Percentiles rank a stretch among this genome's conserved stretches.
Evolutionary conservation across 2,329 filamentous ascomycete species (phyloP).

Genomic region (Metarhizium robertsii): DNA sequence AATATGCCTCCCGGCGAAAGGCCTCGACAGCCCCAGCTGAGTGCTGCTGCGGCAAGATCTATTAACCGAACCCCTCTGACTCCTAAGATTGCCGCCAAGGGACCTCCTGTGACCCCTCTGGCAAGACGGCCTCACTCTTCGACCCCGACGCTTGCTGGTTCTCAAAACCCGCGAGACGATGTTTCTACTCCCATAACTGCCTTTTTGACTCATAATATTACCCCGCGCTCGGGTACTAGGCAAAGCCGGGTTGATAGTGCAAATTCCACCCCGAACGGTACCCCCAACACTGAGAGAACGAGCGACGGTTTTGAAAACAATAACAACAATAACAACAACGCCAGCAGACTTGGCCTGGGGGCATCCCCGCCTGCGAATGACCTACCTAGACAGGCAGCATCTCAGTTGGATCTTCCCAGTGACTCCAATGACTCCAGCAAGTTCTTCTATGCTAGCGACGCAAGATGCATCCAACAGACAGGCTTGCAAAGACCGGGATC

Average conservation of each 20-base stretch:
- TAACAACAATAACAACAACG: constrained; percentile 1
- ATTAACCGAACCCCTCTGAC: constrained; percentile 40
- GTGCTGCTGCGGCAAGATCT: constrained; percentile 49
- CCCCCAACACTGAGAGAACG: constrained; percentile 38
- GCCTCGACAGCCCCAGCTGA: constrained; percentile 61
- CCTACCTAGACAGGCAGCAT: constrained; percentile 14
- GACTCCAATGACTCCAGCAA: constrained; percentile 35
- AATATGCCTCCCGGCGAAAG: constrained; percentile 41
- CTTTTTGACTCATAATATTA: constrained; percentile 55
- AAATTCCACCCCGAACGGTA: constrained; percentile 55
- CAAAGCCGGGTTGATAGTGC: constrained; percentile 63
- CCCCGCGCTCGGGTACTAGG: constrained; percentile 67
- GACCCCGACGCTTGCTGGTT: constrained; percentile 11
- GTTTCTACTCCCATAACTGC: constrained; percentile 41
- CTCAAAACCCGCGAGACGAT: constrained; percentile 32
- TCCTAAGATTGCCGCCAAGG: constrained; percentile 44
- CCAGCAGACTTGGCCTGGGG: constrained; percentile 18
- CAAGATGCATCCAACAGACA: constrained; percentile 34
- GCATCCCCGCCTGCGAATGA: constrained; percentile 24
- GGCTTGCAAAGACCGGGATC: constrained; percentile 28
- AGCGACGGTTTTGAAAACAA: constrained; percentile 34
- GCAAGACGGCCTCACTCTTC: constrained; percentile 21
- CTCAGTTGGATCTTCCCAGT: constrained; percentile 17
- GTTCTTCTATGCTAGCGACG: constrained; percentile 91
- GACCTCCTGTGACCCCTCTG: constrained; percentile 30